These are phyloP conservation scores for Phytophthora citricola DNA, from an alignment of 352 stramenopile species.

Conservation along the genomic window DNA sequence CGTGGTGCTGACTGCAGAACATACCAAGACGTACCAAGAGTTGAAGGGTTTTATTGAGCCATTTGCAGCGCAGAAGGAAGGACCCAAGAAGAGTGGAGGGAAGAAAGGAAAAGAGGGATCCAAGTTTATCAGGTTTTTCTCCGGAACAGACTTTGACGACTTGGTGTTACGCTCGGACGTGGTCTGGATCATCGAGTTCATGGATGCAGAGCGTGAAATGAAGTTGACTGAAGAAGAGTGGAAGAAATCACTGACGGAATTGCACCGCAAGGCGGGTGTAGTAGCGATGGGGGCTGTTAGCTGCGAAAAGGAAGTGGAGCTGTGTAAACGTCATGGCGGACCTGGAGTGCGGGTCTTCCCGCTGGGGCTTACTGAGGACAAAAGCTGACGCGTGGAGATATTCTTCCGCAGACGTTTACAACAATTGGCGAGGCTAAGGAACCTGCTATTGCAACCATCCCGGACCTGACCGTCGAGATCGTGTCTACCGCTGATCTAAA, in stretches of 20 bases:
- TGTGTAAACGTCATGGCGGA: constrained; percentile 63
- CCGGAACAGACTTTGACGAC: constrained; percentile 53
- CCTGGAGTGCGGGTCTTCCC: constrained; percentile 63
- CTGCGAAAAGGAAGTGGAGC: constrained; percentile 47
- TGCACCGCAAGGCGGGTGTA: constrained; percentile 70
- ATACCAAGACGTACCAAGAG: constrained; percentile 63
- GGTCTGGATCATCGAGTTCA: constrained; percentile 74
- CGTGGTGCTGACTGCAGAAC: constrained; percentile 39
- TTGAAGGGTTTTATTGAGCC: constrained; percentile 63
- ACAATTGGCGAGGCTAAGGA: constrained; percentile 59
- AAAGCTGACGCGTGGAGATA: constrained; percentile 45
- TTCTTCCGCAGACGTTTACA: constrained; percentile 47
- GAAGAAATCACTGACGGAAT: constrained; percentile 53
- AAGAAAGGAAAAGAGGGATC: constrained; percentile 27
- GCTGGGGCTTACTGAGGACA: constrained; percentile 35
- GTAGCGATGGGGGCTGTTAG: constrained; percentile 62
- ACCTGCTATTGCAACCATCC: constrained; percentile 54
- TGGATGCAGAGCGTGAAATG: constrained; percentile 45
- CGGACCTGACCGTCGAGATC: constrained; percentile 53
- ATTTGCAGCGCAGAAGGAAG: constrained; percentile 39
- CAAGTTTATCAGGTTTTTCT: constrained; percentile 49
- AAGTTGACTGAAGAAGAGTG: constrained; percentile 43
- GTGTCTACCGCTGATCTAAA: constrained; percentile 61
- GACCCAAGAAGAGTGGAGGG: constrained; percentile 9
- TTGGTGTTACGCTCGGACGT: constrained; percentile 57